Evolutionary conservation across 345 rosid genomes (phyloP).

Genomic region (Linum lewisii): DNA sequence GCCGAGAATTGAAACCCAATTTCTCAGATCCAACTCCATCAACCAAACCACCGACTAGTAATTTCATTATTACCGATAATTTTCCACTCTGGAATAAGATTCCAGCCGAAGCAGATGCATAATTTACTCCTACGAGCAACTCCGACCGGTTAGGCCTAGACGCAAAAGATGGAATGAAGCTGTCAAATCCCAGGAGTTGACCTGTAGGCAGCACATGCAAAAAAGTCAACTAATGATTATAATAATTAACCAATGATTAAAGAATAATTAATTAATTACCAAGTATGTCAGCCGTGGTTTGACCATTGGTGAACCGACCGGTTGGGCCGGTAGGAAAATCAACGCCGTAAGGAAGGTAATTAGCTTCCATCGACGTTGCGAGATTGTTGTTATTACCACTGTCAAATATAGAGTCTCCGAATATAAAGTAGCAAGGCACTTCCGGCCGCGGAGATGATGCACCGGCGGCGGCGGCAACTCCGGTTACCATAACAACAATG

Average conservation of each 20-base stretch:
- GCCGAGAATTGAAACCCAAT: too few relatives aligned
- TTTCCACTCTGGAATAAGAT: not conserved
- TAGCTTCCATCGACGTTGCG: constrained; percentile 3
- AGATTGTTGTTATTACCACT: constrained; percentile 25
- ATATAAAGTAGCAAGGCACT: constrained; percentile 29
- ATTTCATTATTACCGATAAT: not conserved
- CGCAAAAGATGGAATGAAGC: constrained; percentile 7
- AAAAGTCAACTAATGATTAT: not conserved
- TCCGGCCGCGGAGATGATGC: not conserved
- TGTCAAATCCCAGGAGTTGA: constrained; percentile 4
- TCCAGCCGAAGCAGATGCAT: constrained; percentile 12
- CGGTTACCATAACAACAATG: not conserved
- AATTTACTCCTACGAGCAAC: constrained; percentile 7
- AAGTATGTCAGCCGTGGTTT: constrained; percentile 5
- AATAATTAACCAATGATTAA: too few relatives aligned
- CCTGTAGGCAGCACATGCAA: not conserved
- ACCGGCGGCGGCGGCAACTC: not conserved
- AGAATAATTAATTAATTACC: not conserved
- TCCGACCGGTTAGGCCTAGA: not conserved
- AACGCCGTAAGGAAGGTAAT: constrained; percentile 19
- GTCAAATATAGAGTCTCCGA: constrained; percentile 27
- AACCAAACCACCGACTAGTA: too few relatives aligned
- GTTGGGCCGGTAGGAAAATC: constrained; percentile 19
- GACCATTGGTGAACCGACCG: constrained; percentile 26
- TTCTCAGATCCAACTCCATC: too few relatives aligned